phyloP scores from a whole-genome alignment of 257 asterid species.

The Linderniella brevidens region DNA sequence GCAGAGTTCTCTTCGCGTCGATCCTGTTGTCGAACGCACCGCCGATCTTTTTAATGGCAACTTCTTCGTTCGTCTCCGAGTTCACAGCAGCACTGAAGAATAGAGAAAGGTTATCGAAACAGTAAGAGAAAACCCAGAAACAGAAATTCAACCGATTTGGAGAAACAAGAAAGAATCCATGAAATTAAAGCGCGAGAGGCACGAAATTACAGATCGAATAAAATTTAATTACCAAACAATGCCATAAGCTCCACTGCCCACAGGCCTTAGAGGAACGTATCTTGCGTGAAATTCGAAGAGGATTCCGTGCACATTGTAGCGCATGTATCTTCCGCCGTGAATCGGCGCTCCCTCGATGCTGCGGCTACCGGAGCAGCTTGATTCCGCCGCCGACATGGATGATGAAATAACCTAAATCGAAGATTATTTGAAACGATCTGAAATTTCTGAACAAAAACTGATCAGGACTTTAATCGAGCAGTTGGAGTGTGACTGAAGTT shows the following conservation, averaged over 20 bases:
- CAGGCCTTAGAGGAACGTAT: constrained; percentile 26
- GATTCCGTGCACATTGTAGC: constrained; percentile 29
- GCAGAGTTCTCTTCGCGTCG: constrained; percentile 7
- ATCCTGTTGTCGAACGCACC: constrained; percentile 8
- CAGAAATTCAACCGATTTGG: not conserved
- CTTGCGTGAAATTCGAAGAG: constrained; percentile 26
- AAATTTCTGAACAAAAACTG: no score
- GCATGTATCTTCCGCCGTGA: constrained; percentile 24
- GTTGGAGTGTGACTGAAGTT: no score
- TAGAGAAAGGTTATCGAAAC: not conserved
- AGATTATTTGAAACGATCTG: no score
- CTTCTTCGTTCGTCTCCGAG: constrained; percentile 8
- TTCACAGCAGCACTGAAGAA: constrained; percentile 9
- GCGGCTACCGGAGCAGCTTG: constrained; percentile 16
- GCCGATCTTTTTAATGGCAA: constrained; percentile 10
- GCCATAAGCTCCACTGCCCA: constrained; percentile 36
- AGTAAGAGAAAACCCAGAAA: not conserved
- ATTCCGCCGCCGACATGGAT: constrained; percentile 16
- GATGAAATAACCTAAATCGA: not conserved
- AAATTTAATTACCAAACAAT: constrained; percentile 20
- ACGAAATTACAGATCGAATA: not conserved
- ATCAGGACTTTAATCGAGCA: no score
- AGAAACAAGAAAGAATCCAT: not conserved
- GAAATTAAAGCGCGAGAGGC: not conserved
- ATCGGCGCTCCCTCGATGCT: constrained; percentile 21